A percentile compares a stretch with the other conserved stretches of the same genome.
These are phyloP conservation scores for Lipomyces spencermartinsiae DNA, from an alignment of 805 yeast species.

Conservation along the genomic window DNA sequence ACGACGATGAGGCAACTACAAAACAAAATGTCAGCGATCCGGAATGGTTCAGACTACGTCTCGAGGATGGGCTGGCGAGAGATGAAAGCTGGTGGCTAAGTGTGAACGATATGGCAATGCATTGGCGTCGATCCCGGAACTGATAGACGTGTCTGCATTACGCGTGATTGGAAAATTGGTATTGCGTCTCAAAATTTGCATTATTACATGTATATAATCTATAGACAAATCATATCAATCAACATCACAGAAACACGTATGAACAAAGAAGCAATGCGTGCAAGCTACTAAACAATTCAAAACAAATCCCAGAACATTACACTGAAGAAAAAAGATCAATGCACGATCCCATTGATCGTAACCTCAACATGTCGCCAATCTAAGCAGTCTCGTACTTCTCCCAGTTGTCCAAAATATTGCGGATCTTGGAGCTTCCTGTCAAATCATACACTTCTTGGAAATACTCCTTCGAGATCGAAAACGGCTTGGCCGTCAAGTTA, in stretches of 20 bases:
- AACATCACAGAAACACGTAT: background rate
- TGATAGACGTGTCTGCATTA: background rate
- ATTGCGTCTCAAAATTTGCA: background rate
- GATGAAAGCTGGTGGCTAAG: conserved; percentile 37
- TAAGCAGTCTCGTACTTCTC: conserved; percentile 65
- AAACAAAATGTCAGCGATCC: background rate
- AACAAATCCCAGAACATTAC: background rate
- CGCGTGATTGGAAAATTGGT: background rate
- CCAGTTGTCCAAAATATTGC: conserved; percentile 93
- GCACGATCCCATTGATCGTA: background rate
- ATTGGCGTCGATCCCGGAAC: conserved; percentile 22
- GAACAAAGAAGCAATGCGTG: background rate
- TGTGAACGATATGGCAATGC: conserved; percentile 37
- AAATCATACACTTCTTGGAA: conserved; percentile 93
- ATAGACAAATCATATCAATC: background rate
- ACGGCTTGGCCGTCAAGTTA: conserved; percentile 97
- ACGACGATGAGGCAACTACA: background rate
- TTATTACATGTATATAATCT: conserved; percentile 2
- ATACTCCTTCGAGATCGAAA: conserved; percentile 93
- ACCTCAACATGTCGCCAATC: background rate
- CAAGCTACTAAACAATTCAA: background rate
- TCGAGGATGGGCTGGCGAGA: conserved; percentile 29
- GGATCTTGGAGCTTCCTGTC: conserved; percentile 90
- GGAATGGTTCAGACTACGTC: conserved; percentile 23
- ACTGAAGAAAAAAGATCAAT: background rate